Conservation (phyloP, 306 rosid genomes). For the Oxytropis ochrocephala region DNA sequence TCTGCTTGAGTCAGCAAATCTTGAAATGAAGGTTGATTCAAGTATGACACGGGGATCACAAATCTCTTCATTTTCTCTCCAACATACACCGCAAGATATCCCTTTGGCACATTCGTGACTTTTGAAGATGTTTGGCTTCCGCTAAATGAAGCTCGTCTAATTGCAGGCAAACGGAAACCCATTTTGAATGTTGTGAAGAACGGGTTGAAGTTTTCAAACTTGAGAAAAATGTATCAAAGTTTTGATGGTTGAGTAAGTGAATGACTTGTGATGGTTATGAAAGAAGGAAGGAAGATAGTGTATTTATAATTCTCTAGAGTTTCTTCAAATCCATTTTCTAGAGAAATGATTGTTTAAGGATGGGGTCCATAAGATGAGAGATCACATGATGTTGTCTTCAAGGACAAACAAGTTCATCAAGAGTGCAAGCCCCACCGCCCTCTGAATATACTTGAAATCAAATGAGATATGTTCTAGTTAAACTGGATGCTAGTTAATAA, state of each 20-base stretch:
- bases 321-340: not conserved
- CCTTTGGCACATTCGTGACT: too few relatives aligned
- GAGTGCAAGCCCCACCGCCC: not conserved
- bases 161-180: conserved; percentile 1
- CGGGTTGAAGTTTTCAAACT: not conserved
- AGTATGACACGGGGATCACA: too few relatives aligned
- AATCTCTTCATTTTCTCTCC: too few relatives aligned
- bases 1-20: too few relatives aligned
- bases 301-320: not conserved
- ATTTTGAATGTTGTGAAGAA: not conserved
- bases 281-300: not conserved
- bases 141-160: not conserved
- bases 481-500: not conserved
- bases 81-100: too few relatives aligned
- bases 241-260: not conserved
- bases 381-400: conserved; percentile 17
- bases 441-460: not conserved
- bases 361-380: not conserved
- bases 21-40: too few relatives aligned
- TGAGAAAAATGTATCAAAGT: not conserved
- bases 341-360: not conserved
- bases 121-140: not conserved
- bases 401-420: not conserved
- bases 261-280: not conserved
- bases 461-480: not conserved